Base-by-base conservation (phyloP, 1,139 yeast genomes). In the Yamadazyma kanchanaburiensis region DNA sequence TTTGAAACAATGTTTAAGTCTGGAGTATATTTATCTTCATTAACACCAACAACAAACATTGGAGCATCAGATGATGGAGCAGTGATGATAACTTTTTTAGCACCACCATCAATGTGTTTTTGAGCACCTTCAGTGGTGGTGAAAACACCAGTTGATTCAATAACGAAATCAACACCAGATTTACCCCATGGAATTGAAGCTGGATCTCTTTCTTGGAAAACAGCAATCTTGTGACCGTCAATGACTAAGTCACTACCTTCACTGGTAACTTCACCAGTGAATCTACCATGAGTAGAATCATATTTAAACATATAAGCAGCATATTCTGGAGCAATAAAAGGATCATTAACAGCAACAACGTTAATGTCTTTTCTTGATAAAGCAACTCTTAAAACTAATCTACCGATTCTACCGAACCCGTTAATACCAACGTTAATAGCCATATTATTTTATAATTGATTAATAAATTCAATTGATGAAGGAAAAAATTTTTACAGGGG, bases 391-490 rank as follows among this genome's bases (percentile, higher is more conserved):
- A 81, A 71, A 48, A 83, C 94, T 58, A 82, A 77, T 68, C 94
- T 86, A 49, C 94, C 94, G 52, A 82, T 82, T 67, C 94, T 80
- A 53, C 94, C 94, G 80, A 82, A 82, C 58, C 91, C 91, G 80
- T 82, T 82, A 64, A 82, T 83, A 73, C 91, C 91, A 62, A 82
- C 70, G 40, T 58, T 64, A 51, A 70, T 55, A 55, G 62, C 63
- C 64, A 58, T 58, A 46, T 19, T 16, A 13, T 22, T 17, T 11
- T 15, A 22, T 22, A 12, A 17, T 22, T 21, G 18, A 17, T 24
- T 16, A 23, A 22, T 14, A 17, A 29, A 26, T 33, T 24, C 22
- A 25, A 22, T 32, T 28, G 25, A 22, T 15, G 11, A 25, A 22
- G 22, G 22, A 24, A 27, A 31, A 22, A 24, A 31, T 16, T 23